Evolutionary conservation across 345 rosid genomes (phyloP).

Genomic region (Bretschneidera sinensis): DNA sequence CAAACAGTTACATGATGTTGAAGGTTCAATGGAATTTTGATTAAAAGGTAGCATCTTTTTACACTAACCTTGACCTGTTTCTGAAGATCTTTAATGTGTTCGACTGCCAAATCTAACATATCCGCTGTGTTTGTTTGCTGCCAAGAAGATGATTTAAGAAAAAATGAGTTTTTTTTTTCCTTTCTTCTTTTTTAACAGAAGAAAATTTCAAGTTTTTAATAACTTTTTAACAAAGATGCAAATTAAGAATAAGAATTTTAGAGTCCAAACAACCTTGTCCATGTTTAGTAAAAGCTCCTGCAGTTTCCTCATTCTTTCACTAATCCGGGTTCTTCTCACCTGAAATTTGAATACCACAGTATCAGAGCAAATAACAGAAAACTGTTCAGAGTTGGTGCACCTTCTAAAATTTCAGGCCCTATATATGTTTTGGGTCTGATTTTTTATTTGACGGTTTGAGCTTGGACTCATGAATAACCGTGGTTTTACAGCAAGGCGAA

Average conservation of each 20-base stretch:
- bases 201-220: slow-evolving; percentile 5
- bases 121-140: slow-evolving; percentile 77
- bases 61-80: slow-evolving; percentile 53
- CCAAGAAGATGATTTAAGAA: slow-evolving; percentile 1
- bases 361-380: too few relatives aligned
- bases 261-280: slow-evolving; percentile 54
- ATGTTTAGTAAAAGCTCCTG: slow-evolving; percentile 63
- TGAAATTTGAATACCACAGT: slow-evolving; percentile 18
- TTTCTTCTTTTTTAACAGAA: neutral
- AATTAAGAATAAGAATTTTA: neutral
- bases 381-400: too few relatives aligned
- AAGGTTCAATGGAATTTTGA: slow-evolving; percentile 12
- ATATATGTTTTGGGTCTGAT: too few relatives aligned
- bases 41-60: neutral
- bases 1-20: too few relatives aligned
- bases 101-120: slow-evolving; percentile 73
- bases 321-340: slow-evolving; percentile 66
- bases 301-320: slow-evolving; percentile 59
- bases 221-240: too few relatives aligned
- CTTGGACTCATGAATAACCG: too few relatives aligned
- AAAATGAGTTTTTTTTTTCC: neutral
- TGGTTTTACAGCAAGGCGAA: too few relatives aligned
- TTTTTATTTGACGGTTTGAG: too few relatives aligned
- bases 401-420: too few relatives aligned
- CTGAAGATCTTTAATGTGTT: slow-evolving; percentile 60